Conservation (phyloP, 352 stramenopile species). For the Pythium scleroteichum region DNA sequence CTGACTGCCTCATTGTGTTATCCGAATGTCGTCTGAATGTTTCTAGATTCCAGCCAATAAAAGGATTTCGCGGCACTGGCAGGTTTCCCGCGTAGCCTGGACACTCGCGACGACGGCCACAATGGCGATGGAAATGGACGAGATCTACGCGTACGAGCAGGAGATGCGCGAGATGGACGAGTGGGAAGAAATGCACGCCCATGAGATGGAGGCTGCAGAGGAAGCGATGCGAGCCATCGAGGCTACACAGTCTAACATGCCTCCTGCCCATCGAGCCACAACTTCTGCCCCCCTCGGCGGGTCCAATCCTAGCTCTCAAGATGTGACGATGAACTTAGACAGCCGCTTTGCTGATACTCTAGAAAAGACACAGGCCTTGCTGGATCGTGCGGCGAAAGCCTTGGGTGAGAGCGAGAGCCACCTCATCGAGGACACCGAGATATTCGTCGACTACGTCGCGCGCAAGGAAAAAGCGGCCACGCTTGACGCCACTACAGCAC, state of each 20-base stretch:
- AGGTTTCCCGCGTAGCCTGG: not conserved
- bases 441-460: constrained; percentile 27
- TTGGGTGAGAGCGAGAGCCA: constrained; percentile 57
- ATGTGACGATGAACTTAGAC: constrained; percentile 22
- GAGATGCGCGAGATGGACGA: constrained; percentile 78
- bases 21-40: constrained; percentile 13
- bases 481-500: constrained; percentile 36
- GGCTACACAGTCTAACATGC: constrained; percentile 1
- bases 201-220: constrained; percentile 78
- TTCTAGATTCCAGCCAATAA: constrained; percentile 32
- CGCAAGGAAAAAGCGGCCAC: constrained; percentile 34
- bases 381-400: constrained; percentile 62
- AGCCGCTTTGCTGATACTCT: constrained; percentile 42
- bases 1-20: constrained; percentile 18
- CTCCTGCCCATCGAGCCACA: no score
- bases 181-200: constrained; percentile 80
- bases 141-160: constrained; percentile 78
- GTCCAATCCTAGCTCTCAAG: not conserved
- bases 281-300: no score
- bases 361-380: constrained; percentile 47
- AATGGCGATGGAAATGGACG: constrained; percentile 44
- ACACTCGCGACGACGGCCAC: not conserved
- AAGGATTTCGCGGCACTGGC: constrained; percentile 31
- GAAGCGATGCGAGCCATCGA: constrained; percentile 67
- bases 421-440: constrained; percentile 34